phyloP scores from a whole-genome alignment of 108 stramenopile genomes.

The Cyclotella baltica region DNA sequence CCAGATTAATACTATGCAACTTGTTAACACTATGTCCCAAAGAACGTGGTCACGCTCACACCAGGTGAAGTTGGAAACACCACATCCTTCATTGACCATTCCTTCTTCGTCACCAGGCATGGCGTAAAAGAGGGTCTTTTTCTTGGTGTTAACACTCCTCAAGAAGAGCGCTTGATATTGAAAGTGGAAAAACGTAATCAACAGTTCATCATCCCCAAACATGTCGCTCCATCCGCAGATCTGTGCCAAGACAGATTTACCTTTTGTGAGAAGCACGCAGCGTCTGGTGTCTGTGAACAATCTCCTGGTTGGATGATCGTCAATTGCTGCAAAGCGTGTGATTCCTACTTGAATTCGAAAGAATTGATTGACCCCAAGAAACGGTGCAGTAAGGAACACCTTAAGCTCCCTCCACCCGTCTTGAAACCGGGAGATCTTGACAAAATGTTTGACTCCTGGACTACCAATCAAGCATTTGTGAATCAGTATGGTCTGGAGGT shows the following conservation, averaged over 20 bases:
- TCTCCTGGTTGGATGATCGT: slow-evolving; percentile 75
- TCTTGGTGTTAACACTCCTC: slow-evolving; percentile 30
- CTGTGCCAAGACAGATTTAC: slow-evolving; percentile 62
- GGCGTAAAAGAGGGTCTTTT: slow-evolving; percentile 70
- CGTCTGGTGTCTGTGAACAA: slow-evolving; percentile 46
- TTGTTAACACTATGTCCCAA: too few relatives aligned
- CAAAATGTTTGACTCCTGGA: slow-evolving; percentile 59
- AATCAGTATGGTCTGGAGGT: slow-evolving; percentile 42
- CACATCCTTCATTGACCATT: slow-evolving; percentile 52
- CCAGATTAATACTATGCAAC: too few relatives aligned
- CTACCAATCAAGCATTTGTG: slow-evolving; percentile 49
- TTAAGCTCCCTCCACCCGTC: slow-evolving; percentile 60
- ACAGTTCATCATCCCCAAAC: slow-evolving; percentile 53
- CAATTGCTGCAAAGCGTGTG: slow-evolving; percentile 67
- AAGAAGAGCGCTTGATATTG: slow-evolving; percentile 46
- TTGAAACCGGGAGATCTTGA: slow-evolving; percentile 76
- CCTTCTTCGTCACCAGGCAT: slow-evolving; percentile 74
- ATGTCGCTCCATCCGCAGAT: slow-evolving; percentile 55
- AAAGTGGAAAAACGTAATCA: slow-evolving; percentile 39
- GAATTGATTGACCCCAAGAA: slow-evolving; percentile 58
- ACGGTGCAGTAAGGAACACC: slow-evolving; percentile 57
- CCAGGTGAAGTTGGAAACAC: slow-evolving; percentile 20
- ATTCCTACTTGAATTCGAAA: slow-evolving; percentile 57
- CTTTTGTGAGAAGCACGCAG: slow-evolving; percentile 48
- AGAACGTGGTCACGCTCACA: slow-evolving; percentile 27